Evolutionary conservation across 2,329 filamentous ascomycete genomes (phyloP).

Genomic region (Fusarium avenaceum): DNA sequence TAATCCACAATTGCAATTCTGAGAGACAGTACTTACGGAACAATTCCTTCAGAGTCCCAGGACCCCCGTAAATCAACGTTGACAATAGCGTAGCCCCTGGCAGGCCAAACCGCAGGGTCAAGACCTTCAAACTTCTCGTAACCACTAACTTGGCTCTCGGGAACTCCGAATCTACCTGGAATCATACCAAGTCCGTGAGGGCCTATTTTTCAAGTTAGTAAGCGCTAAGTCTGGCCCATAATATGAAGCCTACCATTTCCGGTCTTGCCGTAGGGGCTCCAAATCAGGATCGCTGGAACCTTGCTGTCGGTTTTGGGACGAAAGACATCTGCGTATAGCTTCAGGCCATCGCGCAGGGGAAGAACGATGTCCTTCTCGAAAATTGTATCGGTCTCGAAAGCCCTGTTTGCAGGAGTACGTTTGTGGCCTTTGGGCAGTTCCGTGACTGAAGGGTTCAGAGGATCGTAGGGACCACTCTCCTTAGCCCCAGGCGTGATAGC

Average conservation of each 20-base stretch:
- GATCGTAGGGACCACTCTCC: conserved; percentile 6
- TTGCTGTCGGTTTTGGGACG: background rate
- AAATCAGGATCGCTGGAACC: conserved; percentile 6
- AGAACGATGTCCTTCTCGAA: conserved; percentile 16
- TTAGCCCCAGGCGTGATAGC: conserved; percentile 9
- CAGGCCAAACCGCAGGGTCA: conserved; percentile 9
- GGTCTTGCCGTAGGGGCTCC: conserved; percentile 20
- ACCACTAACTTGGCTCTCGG: conserved; percentile 3
- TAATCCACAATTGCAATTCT: too few relatives aligned
- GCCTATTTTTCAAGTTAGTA: background rate
- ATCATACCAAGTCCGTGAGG: conserved; percentile 14
- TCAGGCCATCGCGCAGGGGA: conserved; percentile 13
- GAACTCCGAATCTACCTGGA: conserved; percentile 10
- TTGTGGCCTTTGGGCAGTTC: conserved; percentile 3
- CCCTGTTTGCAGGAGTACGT: background rate
- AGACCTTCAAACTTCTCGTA: conserved; percentile 20
- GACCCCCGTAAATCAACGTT: conserved; percentile 10
- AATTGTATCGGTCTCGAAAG: conserved; percentile 9
- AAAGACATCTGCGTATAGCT: conserved; percentile 12
- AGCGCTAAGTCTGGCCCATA: background rate
- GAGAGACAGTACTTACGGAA: conserved; percentile 5
- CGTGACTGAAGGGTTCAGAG: conserved; percentile 3
- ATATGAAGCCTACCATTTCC: conserved; percentile 3
- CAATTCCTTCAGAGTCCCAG: conserved; percentile 9
- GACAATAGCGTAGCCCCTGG: conserved; percentile 8